Conservation (phyloP, 2,329 filamentous ascomycete genomes). For the Dactylellina haptotyla region DNA sequence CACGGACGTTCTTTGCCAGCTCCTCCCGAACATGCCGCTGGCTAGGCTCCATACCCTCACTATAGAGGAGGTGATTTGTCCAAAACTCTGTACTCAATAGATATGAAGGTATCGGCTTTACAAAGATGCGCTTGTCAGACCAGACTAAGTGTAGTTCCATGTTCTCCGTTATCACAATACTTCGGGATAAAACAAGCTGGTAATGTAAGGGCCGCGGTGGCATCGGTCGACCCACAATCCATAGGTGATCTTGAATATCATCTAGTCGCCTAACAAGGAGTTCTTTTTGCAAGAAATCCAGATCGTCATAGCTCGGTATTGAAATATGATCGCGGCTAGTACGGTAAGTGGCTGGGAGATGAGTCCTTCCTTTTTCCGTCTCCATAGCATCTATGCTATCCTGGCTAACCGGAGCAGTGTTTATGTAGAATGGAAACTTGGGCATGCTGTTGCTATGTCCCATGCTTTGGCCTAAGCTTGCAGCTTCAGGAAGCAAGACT, state of each 20-base stretch:
- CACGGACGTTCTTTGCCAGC: slow-evolving; percentile 58
- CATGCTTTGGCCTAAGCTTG: background rate
- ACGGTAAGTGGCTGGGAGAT: slow-evolving; percentile 31
- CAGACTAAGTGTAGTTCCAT: slow-evolving; percentile 59
- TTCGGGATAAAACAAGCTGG: slow-evolving; percentile 55
- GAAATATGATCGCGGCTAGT: slow-evolving; percentile 28
- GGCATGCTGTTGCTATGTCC: background rate
- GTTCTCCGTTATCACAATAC: slow-evolving; percentile 58
- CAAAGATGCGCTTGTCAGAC: slow-evolving; percentile 57
- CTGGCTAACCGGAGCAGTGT: background rate
- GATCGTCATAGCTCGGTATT: slow-evolving; percentile 38
- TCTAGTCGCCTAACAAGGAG: slow-evolving; percentile 53
- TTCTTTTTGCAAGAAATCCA: slow-evolving; percentile 41
- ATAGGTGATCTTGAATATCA: slow-evolving; percentile 54
- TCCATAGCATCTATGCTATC: background rate
- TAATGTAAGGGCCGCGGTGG: slow-evolving; percentile 55
- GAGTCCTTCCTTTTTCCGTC: background rate
- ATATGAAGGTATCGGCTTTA: slow-evolving; percentile 61
- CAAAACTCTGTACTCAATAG: slow-evolving; percentile 62
- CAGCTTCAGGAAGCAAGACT: slow-evolving; percentile 11
- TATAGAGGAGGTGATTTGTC: slow-evolving; percentile 12
- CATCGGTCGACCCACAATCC: slow-evolving; percentile 55
- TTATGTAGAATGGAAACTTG: slow-evolving; percentile 22
- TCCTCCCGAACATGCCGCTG: slow-evolving; percentile 26
- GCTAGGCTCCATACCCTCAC: slow-evolving; percentile 11